Conservation (phyloP, 768 basidiomycete genomes). For the Trametes gibbosa region DNA sequence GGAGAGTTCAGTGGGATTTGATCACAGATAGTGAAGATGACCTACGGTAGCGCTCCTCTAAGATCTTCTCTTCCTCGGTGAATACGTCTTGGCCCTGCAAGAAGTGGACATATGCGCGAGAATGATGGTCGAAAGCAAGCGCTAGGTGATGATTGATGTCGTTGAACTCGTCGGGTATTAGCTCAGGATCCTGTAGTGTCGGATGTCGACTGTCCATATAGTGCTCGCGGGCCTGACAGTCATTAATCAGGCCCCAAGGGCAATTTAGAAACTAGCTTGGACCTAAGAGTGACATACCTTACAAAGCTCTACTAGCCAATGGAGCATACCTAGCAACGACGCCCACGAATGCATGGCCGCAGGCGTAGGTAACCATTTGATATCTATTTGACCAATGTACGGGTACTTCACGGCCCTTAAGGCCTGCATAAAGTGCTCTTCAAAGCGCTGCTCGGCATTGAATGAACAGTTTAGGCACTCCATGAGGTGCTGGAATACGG, state of each 20-base stretch:
- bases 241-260: background rate
- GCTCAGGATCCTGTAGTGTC: slow-evolving; percentile 58
- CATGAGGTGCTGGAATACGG: slow-evolving; percentile 80
- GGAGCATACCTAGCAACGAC: slow-evolving; percentile 76
- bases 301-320: slow-evolving; percentile 88
- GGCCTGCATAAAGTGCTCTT: slow-evolving; percentile 80
- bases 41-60: slow-evolving; percentile 79
- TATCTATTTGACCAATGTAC: slow-evolving; percentile 71
- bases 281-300: slow-evolving; percentile 50
- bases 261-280: background rate
- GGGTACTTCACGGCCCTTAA: slow-evolving; percentile 83
- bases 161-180: slow-evolving; percentile 73
- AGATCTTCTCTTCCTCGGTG: slow-evolving; percentile 60
- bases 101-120: slow-evolving; percentile 66
- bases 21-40: background rate
- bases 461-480: slow-evolving; percentile 67
- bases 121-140: slow-evolving; percentile 72
- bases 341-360: slow-evolving; percentile 95
- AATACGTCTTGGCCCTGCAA: slow-evolving; percentile 67
- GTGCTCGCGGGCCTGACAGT: slow-evolving; percentile 30
- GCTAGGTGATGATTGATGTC: slow-evolving; percentile 72
- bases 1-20: background rate
- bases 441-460: slow-evolving; percentile 53
- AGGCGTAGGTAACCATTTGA: slow-evolving; percentile 84
- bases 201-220: slow-evolving; percentile 65